Evolutionary conservation across 805 yeast species (phyloP).

Genomic region (Kluyveromyces nonfermentans): DNA sequence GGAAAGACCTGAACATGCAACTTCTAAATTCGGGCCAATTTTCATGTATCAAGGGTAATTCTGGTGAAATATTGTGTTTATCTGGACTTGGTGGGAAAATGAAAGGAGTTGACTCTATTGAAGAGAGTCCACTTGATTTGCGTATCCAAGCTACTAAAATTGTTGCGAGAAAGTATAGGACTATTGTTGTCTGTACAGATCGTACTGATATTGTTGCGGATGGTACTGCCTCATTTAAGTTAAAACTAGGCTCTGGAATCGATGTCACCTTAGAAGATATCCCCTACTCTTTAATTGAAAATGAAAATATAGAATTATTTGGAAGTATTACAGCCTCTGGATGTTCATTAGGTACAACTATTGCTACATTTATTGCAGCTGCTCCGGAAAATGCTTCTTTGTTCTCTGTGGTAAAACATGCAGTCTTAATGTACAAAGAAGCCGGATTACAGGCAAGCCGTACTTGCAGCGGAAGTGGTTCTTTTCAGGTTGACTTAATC

Average conservation of each 20-base stretch:
- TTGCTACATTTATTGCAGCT: slow-evolving; percentile 50
- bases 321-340: slow-evolving; percentile 73
- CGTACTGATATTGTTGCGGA: slow-evolving; percentile 40
- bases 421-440: slow-evolving; percentile 47
- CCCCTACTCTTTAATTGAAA: slow-evolving; percentile 28
- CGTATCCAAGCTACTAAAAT: slow-evolving; percentile 35
- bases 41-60: slow-evolving; percentile 73
- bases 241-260: slow-evolving; percentile 12
- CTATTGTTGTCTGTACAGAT: slow-evolving; percentile 70
- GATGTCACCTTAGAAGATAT: slow-evolving; percentile 10
- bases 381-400: slow-evolving; percentile 26
- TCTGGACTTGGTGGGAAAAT: slow-evolving; percentile 43
- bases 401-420: slow-evolving; percentile 42
- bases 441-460: slow-evolving; percentile 51
- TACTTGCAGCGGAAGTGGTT: slow-evolving; percentile 30
- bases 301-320: slow-evolving; percentile 58
- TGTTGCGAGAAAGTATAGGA: slow-evolving; percentile 42
- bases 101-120: slow-evolving; percentile 64
- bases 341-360: slow-evolving; percentile 67
- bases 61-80: slow-evolving; percentile 62
- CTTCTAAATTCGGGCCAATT: slow-evolving; percentile 50
- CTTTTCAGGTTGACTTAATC: slow-evolving; percentile 23
- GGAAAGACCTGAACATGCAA: slow-evolving; percentile 39
- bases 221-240: slow-evolving; percentile 30
- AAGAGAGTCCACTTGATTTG: slow-evolving; percentile 14